phyloP scores from a whole-genome alignment of 2,329 filamentous ascomycete species.

The Colletotrichum lupini region DNA sequence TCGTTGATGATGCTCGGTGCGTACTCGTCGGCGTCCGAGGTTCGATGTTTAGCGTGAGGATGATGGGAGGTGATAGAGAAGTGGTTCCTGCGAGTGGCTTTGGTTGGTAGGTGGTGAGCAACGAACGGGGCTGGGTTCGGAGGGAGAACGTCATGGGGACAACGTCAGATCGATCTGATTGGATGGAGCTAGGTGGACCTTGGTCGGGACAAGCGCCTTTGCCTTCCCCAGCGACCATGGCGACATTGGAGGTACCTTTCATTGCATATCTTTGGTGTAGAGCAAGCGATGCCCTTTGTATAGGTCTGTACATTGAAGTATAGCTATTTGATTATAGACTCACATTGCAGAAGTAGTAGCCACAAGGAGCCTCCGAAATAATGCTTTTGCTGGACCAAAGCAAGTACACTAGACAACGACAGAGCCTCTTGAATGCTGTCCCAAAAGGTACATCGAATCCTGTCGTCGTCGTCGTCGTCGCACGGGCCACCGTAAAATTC shows the following conservation, averaged over 20 bases:
- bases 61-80: conserved; percentile 29
- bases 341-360: neutral
- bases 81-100: conserved; percentile 27
- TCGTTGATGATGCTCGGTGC: conserved; percentile 18
- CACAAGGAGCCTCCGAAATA: too few relatives aligned
- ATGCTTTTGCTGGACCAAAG: too few relatives aligned
- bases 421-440: neutral
- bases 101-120: conserved; percentile 31
- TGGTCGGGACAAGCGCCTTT: conserved; percentile 32
- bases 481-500: conserved; percentile 18
- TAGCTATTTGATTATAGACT: neutral
- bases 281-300: neutral
- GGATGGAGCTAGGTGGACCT: conserved; percentile 23
- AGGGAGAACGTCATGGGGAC: conserved; percentile 37
- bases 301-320: neutral
- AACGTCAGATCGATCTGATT: conserved; percentile 30
- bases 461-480: neutral
- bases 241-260: conserved; percentile 10
- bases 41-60: conserved; percentile 24
- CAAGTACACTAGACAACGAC: neutral
- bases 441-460: neutral
- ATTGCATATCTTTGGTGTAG: neutral
- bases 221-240: conserved; percentile 30
- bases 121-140: conserved; percentile 32
- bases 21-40: conserved; percentile 23